phyloP scores from a whole-genome alignment of 768 basidiomycete genomes.

The Psilocybe azurescens region DNA sequence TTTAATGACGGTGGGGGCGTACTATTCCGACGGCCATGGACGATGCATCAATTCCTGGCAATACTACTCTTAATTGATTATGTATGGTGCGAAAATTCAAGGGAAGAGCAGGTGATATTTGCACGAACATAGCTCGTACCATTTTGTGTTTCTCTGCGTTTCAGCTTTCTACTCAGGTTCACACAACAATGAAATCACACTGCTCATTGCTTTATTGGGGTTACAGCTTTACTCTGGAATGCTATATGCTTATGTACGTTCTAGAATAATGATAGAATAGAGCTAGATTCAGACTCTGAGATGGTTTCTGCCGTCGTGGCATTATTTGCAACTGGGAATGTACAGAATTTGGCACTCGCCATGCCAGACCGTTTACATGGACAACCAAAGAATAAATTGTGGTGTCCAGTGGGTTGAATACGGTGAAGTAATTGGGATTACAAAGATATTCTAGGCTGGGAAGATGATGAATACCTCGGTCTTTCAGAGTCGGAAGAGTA shows the following conservation, averaged over 20 bases:
- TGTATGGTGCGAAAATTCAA: neutral
- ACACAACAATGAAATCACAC: neutral
- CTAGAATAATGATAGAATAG: neutral
- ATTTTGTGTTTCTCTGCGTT: constrained; percentile 3
- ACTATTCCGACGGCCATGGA: neutral
- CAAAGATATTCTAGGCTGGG: neutral
- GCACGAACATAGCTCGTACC: neutral
- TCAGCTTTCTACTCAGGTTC: constrained; percentile 2
- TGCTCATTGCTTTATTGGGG: neutral
- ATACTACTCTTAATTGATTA: neutral
- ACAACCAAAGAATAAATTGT: no score
- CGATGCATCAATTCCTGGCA: neutral
- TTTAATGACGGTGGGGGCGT: neutral
- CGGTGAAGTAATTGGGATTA: neutral
- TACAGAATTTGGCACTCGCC: no score
- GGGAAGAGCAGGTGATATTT: neutral
- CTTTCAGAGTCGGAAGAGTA: neutral
- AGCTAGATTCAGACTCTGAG: neutral
- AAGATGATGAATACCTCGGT: neutral
- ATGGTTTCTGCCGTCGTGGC: no score
- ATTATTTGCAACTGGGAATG: no score
- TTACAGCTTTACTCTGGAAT: neutral
- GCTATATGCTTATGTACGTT: neutral
- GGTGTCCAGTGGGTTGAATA: no score
- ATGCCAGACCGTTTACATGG: no score